These are phyloP conservation scores for Magnusiomyces suaveolens DNA, from an alignment of 1,139 yeast genomes.

Conservation along the genomic window DNA sequence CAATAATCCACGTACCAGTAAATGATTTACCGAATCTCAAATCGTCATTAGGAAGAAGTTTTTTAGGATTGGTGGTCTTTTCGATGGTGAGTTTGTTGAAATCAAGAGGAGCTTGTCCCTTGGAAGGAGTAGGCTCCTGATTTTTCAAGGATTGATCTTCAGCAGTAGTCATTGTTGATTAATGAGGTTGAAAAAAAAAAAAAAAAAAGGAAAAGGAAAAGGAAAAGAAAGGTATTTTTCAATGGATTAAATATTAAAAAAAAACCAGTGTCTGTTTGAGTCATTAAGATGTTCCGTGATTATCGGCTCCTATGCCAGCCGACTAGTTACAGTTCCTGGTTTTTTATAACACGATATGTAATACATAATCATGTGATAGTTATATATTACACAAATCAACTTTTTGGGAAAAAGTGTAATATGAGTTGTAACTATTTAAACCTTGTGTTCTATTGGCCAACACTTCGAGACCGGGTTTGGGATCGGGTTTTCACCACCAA, in stretches of 20 bases:
- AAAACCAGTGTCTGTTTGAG: background rate
- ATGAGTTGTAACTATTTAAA: too few species aligned
- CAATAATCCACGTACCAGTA: slow-evolving; percentile 33
- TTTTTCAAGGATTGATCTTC: background rate
- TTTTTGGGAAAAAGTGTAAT: too few species aligned
- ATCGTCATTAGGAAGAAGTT: slow-evolving; percentile 58
- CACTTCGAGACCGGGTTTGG: too few species aligned
- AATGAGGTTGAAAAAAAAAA: background rate
- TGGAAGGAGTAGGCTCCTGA: background rate
- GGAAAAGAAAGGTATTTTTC: background rate
- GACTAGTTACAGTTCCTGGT: background rate
- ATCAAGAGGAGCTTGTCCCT: slow-evolving; percentile 37
- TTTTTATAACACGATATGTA: too few species aligned
- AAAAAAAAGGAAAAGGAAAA: background rate
- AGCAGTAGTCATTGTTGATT: slow-evolving; percentile 1
- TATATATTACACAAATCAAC: too few species aligned
- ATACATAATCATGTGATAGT: too few species aligned
- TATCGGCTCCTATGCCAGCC: background rate
- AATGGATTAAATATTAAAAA: background rate
- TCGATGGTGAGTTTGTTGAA: slow-evolving; percentile 57
- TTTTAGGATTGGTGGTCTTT: slow-evolving; percentile 51
- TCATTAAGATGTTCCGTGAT: background rate
- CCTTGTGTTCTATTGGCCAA: too few species aligned
- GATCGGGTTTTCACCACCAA: too few species aligned
- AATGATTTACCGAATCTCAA: slow-evolving; percentile 80